phyloP scores from a whole-genome alignment of 768 basidiomycete genomes.

The Lactarius pseudohatsudake region DNA sequence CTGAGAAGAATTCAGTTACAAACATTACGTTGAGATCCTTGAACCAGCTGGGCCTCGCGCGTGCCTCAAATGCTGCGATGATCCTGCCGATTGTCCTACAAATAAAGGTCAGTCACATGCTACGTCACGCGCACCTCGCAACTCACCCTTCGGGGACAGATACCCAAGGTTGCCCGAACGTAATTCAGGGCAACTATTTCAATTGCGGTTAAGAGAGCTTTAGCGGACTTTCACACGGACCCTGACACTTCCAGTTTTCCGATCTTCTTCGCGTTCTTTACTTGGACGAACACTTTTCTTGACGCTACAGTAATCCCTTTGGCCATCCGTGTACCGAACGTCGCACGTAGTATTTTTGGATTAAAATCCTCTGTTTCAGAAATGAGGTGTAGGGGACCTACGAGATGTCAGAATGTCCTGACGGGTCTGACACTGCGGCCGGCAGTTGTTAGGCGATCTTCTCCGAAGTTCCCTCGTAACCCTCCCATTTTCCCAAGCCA shows the following conservation, averaged over 20 bases:
- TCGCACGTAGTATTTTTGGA: background rate
- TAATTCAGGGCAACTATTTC: constrained; percentile 56
- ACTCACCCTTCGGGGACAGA: constrained; percentile 35
- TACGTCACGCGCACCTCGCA: background rate
- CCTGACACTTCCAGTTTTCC: background rate
- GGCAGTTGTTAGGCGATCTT: too few species aligned
- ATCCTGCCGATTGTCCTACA: constrained; percentile 53
- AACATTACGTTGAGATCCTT: constrained; percentile 59
- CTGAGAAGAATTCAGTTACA: constrained; percentile 41
- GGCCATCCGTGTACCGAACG: background rate
- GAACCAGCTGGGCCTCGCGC: constrained; percentile 52
- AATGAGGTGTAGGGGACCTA: too few species aligned
- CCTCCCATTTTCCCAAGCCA: constrained; percentile 60
- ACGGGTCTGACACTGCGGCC: background rate
- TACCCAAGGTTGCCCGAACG: constrained; percentile 50
- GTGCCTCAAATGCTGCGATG: constrained; percentile 60
- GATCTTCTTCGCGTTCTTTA: background rate
- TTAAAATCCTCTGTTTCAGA: background rate
- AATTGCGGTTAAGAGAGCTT: constrained; percentile 41
- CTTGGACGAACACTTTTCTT: constrained; percentile 2
- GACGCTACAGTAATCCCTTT: background rate
- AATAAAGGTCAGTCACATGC: constrained; percentile 41
- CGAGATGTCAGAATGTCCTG: background rate
- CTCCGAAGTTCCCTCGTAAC: constrained; percentile 46
- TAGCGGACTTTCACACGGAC: background rate